Evolutionary conservation across 306 rosid genomes (phyloP).

Genomic region (Fragaria ananassa): DNA sequence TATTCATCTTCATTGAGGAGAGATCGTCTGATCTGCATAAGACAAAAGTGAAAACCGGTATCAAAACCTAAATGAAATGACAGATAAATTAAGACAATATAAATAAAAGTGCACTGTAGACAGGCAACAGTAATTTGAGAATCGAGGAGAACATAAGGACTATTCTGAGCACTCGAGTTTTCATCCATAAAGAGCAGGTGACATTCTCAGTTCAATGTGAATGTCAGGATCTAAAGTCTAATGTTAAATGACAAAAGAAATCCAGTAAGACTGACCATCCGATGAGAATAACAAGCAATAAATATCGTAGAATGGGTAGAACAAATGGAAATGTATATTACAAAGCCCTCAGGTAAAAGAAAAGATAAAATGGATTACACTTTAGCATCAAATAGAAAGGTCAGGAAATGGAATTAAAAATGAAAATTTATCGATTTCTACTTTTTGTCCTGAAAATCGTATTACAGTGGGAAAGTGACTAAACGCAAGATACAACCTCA

Average conservation of each 20-base stretch:
- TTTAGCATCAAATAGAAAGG: not conserved
- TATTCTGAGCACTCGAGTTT: not conserved
- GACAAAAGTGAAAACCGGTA: slow-evolving; percentile 12
- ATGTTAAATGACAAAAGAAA: not conserved
- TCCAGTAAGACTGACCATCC: not conserved
- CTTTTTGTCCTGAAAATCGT: not conserved
- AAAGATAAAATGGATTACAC: not conserved
- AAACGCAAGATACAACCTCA: not conserved
- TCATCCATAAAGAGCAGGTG: slow-evolving; percentile 9
- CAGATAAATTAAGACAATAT: not conserved
- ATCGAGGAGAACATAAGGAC: not conserved
- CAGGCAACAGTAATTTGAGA: not conserved
- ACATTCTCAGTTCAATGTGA: not conserved
- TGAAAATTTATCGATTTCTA: not conserved
- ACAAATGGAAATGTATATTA: not conserved
- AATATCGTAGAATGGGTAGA: not conserved
- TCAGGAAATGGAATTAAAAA: not conserved
- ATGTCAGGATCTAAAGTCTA: not conserved
- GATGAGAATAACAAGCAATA: not conserved
- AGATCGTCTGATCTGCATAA: slow-evolving; percentile 76
- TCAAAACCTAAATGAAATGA: slow-evolving; percentile 20
- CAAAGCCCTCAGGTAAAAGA: not conserved
- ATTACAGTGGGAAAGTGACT: not conserved
- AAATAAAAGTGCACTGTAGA: not conserved
- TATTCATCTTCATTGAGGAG: slow-evolving; percentile 78